Evolutionary conservation across 768 basidiomycete genomes (phyloP).

Genomic region (Mycena latifolia): DNA sequence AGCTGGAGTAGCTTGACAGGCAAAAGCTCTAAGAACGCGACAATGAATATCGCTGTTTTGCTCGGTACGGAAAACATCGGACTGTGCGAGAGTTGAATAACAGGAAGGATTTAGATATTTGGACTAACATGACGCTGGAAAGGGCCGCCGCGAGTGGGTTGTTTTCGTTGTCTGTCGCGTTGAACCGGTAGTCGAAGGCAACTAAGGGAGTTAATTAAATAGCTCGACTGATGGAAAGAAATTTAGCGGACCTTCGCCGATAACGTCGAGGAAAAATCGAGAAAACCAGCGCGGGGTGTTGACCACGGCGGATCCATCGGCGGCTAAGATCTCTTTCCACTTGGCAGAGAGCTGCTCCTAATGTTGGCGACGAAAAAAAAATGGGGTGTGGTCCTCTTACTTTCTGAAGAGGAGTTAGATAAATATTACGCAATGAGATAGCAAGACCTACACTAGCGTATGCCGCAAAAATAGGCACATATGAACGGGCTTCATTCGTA

Average conservation of each 20-base stretch:
- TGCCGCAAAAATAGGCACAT: conserved; percentile 24
- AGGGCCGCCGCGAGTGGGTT: conserved; percentile 14
- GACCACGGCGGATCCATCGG: conserved; percentile 54
- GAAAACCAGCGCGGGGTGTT: conserved; percentile 66
- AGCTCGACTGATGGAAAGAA: background rate
- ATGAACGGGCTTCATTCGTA: conserved; percentile 2
- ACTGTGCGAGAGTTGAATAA: conserved; percentile 6
- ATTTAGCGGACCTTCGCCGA: conserved; percentile 14
- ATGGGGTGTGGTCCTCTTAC: conserved; percentile 4
- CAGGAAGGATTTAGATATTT: background rate
- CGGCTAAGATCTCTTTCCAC: conserved; percentile 65
- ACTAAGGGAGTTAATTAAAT: background rate
- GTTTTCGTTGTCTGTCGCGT: conserved; percentile 16
- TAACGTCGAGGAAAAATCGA: conserved; percentile 60
- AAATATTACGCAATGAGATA: conserved; percentile 41
- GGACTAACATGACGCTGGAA: conserved; percentile 24
- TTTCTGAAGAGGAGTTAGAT: conserved; percentile 23
- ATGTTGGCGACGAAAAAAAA: background rate
- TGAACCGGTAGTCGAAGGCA: conserved; percentile 29
- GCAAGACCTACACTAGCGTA: conserved; percentile 53
- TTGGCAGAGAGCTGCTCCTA: conserved; percentile 56
- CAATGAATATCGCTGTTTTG: conserved; percentile 16
- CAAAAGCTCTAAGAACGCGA: conserved; percentile 20
- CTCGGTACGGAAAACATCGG: conserved; percentile 6
- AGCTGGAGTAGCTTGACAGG: conserved; percentile 1